Percentiles rank a stretch among this genome's conserved stretches.
These are phyloP conservation scores for Tolypocladium inflatum DNA, from an alignment of 2,329 filamentous ascomycete genomes.

Conservation along the genomic window DNA sequence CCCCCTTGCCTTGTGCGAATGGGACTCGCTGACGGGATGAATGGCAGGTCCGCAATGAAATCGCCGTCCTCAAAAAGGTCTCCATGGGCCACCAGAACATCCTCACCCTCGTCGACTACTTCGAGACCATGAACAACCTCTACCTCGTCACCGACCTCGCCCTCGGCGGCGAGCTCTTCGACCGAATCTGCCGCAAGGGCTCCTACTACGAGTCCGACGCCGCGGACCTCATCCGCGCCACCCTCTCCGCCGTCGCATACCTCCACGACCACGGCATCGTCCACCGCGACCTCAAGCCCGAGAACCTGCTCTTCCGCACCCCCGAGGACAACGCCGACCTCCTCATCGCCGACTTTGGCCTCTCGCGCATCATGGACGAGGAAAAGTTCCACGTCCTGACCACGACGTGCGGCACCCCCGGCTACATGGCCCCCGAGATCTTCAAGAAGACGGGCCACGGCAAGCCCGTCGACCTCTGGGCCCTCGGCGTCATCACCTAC, in stretches of 20 bases:
- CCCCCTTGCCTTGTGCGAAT: neutral
- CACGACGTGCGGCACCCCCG: conserved; percentile 93
- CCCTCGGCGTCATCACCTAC: conserved; percentile 96
- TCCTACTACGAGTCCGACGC: conserved; percentile 98
- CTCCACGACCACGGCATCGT: conserved; percentile 98
- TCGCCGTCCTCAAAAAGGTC: conserved; percentile 93
- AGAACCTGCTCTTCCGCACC: conserved; percentile 92
- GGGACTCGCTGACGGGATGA: neutral
- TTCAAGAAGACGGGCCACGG: conserved; percentile 98
- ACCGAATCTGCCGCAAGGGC: conserved; percentile 96
- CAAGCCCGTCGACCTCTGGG: conserved; percentile 97
- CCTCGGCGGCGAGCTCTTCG: conserved; percentile 91
- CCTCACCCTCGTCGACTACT: conserved; percentile 94
- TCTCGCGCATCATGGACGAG: conserved; percentile 97
- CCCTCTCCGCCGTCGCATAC: conserved; percentile 94
- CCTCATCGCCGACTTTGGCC: conserved; percentile 91
- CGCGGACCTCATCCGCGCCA: conserved; percentile 87
- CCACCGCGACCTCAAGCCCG: conserved; percentile 93
- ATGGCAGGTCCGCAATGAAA: conserved; percentile 90
- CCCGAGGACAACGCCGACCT: conserved; percentile 97
- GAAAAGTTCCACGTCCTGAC: conserved; percentile 97
- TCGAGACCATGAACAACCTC: conserved; percentile 99
- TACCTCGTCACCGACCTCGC: conserved; percentile 97
- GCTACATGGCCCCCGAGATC: conserved; percentile 99
- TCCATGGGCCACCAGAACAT: conserved; percentile 99